Percentiles rank a stretch among this genome's conserved stretches.
These are phyloP conservation scores for Yueomyces sinensis DNA, from an alignment of 805 yeast species.

Conservation along the genomic window DNA sequence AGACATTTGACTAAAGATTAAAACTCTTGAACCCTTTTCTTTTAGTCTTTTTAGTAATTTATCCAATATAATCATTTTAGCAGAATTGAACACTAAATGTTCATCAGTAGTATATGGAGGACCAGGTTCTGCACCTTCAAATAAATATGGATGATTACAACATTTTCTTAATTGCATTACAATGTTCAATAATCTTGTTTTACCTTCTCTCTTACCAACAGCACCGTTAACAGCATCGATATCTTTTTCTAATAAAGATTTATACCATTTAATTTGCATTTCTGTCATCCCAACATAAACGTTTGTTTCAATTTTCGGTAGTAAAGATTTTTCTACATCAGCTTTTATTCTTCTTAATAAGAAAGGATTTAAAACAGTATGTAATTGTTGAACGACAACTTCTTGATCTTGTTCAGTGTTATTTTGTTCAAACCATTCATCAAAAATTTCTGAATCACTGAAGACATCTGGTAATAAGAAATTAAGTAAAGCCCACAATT, in stretches of 20 bases:
- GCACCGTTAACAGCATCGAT: constrained; percentile 95
- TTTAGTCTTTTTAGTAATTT: constrained; percentile 62
- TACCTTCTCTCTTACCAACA: constrained; percentile 86
- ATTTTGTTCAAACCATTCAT: constrained; percentile 65
- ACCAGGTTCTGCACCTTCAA: constrained; percentile 99
- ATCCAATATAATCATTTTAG: constrained; percentile 82
- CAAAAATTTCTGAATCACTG: constrained; percentile 81
- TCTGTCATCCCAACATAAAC: constrained; percentile 89
- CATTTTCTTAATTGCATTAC: constrained; percentile 96
- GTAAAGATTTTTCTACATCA: constrained; percentile 81
- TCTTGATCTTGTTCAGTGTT: constrained; percentile 51
- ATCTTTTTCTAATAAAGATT: constrained; percentile 76
- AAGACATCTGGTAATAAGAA: constrained; percentile 89
- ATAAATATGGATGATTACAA: constrained; percentile 92
- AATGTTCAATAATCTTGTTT: constrained; percentile 79
- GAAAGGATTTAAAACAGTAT: constrained; percentile 79
- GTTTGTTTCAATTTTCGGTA: constrained; percentile 85
- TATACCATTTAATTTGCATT: constrained; percentile 91
- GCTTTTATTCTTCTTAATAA: constrained; percentile 78
- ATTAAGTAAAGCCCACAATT: constrained; percentile 88
- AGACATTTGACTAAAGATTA: constrained; percentile 90
- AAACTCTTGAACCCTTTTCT: constrained; percentile 72
- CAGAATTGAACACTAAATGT: constrained; percentile 80
- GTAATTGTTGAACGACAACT: constrained; percentile 74
- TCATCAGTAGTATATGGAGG: constrained; percentile 96